phyloP scores from a whole-genome alignment of 2,329 filamentous ascomycete genomes.

The Ambrosiella beaveri region DNA sequence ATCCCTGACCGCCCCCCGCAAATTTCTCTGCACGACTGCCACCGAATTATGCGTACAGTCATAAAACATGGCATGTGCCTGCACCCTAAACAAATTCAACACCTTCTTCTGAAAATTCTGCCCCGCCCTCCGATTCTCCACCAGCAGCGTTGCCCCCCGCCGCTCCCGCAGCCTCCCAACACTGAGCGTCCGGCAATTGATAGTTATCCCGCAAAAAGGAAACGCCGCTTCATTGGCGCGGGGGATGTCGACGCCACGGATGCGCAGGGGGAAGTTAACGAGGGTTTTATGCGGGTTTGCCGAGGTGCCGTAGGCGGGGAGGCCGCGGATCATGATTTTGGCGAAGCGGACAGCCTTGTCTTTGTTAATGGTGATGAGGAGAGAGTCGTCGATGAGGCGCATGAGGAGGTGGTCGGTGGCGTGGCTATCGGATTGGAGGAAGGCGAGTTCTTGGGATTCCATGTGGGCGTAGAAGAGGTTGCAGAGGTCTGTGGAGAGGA shows the following conservation, averaged over 20 bases:
- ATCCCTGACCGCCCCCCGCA: slow-evolving; percentile 59
- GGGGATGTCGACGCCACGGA: slow-evolving; percentile 36
- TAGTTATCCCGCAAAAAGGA: slow-evolving; percentile 72
- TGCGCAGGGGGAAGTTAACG: slow-evolving; percentile 57
- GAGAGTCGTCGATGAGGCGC: slow-evolving; percentile 53
- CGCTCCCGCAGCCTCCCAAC: slow-evolving; percentile 28
- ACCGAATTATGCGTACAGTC: slow-evolving; percentile 63
- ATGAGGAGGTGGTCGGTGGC: neutral
- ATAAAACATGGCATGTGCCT: slow-evolving; percentile 69
- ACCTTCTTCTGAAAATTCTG: slow-evolving; percentile 66
- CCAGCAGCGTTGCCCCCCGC: slow-evolving; percentile 49
- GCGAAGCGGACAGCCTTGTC: slow-evolving; percentile 56
- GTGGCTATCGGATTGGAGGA: slow-evolving; percentile 27
- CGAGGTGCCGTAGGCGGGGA: slow-evolving; percentile 62
- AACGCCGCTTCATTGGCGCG: slow-evolving; percentile 35
- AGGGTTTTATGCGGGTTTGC: slow-evolving; percentile 67
- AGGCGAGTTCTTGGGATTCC: slow-evolving; percentile 51
- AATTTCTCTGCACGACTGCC: slow-evolving; percentile 51
- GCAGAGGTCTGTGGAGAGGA: slow-evolving; percentile 73
- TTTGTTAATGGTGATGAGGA: slow-evolving; percentile 61
- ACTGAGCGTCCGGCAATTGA: slow-evolving; percentile 63
- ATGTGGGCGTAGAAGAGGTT: slow-evolving; percentile 92
- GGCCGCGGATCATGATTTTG: slow-evolving; percentile 59
- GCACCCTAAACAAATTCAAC: slow-evolving; percentile 62
- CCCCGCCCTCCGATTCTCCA: slow-evolving; percentile 60